A percentile compares a stretch with the other conserved stretches of the same genome.
Evolutionary conservation across 164 flowering plant species (phyloP).

Genomic region (Hamamelis virginiana): DNA sequence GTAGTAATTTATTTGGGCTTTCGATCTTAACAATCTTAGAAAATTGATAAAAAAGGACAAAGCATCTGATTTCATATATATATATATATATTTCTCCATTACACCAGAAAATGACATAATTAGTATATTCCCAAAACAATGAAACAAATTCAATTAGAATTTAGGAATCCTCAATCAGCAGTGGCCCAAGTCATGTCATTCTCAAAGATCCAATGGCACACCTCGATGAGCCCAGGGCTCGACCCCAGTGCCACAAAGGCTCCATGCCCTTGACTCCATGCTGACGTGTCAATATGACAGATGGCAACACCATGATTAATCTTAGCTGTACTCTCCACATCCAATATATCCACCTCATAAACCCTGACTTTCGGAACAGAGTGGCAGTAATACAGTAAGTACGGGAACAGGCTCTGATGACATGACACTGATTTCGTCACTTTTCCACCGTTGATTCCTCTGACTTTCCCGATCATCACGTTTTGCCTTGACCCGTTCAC

Average conservation of each 20-base stretch:
- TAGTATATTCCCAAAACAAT: too few relatives aligned
- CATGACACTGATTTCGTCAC: conserved; percentile 78
- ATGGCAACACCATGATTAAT: conserved; percentile 82
- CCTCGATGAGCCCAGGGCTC: conserved; percentile 69
- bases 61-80: too few relatives aligned
- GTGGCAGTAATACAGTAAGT: conserved; percentile 81
- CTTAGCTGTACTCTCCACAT: conserved; percentile 34
- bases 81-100: too few relatives aligned
- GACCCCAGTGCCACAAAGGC: conserved; percentile 78
- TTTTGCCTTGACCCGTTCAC: conserved; percentile 51
- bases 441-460: conserved; percentile 66
- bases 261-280: conserved; percentile 75
- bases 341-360: conserved; percentile 71
- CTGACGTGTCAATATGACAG: conserved; percentile 83
- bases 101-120: too few relatives aligned
- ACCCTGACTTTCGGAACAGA: conserved; percentile 83
- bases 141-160: too few relatives aligned
- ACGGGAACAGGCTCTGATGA: conserved; percentile 85
- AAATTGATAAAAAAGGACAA: too few relatives aligned
- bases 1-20: too few relatives aligned
- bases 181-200: conserved; percentile 62
- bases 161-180: conserved; percentile 29
- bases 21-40: too few relatives aligned
- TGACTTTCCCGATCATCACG: conserved; percentile 65
- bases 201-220: conserved; percentile 69